Evolutionary conservation across 371 early-diverging fungal species (phyloP).

Genomic region (Rhizopus delemar): DNA sequence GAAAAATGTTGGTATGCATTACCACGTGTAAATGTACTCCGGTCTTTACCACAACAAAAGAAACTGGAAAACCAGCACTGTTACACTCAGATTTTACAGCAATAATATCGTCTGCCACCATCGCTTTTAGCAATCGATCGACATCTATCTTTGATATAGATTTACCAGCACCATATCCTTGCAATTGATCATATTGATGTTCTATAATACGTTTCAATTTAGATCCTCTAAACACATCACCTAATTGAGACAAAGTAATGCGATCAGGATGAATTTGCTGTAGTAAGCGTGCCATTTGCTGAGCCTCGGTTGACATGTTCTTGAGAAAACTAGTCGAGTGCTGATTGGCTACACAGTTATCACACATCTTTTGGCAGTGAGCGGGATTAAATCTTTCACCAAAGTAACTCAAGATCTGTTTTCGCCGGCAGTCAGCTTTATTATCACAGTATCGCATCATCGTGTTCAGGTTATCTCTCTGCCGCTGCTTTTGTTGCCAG

Average conservation of each 20-base stretch:
- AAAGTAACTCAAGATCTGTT: slow-evolving; percentile 94
- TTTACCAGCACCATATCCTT: slow-evolving; percentile 68
- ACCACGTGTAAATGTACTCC: background rate
- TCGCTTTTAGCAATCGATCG: slow-evolving; percentile 14
- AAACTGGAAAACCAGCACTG: slow-evolving; percentile 18
- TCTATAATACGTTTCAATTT: slow-evolving; percentile 58
- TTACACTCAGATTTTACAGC: slow-evolving; percentile 11
- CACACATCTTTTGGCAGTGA: slow-evolving; percentile 87
- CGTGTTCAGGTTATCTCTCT: slow-evolving; percentile 80
- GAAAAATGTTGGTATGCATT: background rate
- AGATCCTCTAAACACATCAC: slow-evolving; percentile 82
- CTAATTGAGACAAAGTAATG: slow-evolving; percentile 73
- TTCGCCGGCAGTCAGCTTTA: slow-evolving; percentile 89
- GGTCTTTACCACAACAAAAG: slow-evolving; percentile 23
- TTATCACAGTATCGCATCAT: slow-evolving; percentile 97
- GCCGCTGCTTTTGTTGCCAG: slow-evolving; percentile 82
- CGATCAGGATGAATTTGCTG: slow-evolving; percentile 44
- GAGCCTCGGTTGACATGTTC: slow-evolving; percentile 66
- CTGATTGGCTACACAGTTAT: slow-evolving; percentile 78
- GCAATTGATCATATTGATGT: slow-evolving; percentile 49
- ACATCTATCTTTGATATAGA: slow-evolving; percentile 7
- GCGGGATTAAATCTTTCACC: slow-evolving; percentile 81
- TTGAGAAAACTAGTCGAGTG: slow-evolving; percentile 15
- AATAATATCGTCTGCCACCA: slow-evolving; percentile 16
- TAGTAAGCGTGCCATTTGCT: slow-evolving; percentile 53